Evolutionary conservation across 1,284 basidiomycete species (phyloP).

Genomic region (Puccinia novopanici): DNA sequence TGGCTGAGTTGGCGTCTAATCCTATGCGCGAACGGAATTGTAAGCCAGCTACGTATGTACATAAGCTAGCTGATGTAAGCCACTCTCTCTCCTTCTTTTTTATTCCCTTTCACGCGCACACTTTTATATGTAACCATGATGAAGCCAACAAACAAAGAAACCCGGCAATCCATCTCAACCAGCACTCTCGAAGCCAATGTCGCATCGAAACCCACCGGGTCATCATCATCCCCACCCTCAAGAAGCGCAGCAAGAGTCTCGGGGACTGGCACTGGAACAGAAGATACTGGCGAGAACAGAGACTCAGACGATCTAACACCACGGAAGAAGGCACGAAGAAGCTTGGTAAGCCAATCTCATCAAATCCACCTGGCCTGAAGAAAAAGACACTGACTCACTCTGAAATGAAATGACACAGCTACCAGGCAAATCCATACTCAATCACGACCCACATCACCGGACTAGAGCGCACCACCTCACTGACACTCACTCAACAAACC

Average conservation of each 20-base stretch:
- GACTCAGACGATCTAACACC: constrained; percentile 36
- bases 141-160: background rate
- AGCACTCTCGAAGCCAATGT: background rate
- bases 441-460: constrained; percentile 46
- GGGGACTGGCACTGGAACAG: constrained; percentile 35
- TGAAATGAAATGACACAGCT: background rate
- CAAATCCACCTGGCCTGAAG: no score
- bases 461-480: constrained; percentile 21
- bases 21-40: no score
- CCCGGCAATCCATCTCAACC: constrained; percentile 1
- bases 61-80: background rate
- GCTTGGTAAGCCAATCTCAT: constrained; percentile 43
- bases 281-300: constrained; percentile 2
- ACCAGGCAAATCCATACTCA: constrained; percentile 49
- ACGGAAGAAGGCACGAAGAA: constrained; percentile 47
- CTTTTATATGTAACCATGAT: no score
- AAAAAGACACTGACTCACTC: background rate
- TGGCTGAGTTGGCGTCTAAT: background rate
- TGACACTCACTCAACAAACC: constrained; percentile 22
- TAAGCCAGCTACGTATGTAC: no score
- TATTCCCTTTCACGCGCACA: background rate
- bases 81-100: background rate
- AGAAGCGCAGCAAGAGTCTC: constrained; percentile 49
- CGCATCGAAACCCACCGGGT: background rate
- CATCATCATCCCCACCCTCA: constrained; percentile 1